phyloP scores from a whole-genome alignment of 805 yeast genomes.

The Wilhelminamyces savonicus region DNA sequence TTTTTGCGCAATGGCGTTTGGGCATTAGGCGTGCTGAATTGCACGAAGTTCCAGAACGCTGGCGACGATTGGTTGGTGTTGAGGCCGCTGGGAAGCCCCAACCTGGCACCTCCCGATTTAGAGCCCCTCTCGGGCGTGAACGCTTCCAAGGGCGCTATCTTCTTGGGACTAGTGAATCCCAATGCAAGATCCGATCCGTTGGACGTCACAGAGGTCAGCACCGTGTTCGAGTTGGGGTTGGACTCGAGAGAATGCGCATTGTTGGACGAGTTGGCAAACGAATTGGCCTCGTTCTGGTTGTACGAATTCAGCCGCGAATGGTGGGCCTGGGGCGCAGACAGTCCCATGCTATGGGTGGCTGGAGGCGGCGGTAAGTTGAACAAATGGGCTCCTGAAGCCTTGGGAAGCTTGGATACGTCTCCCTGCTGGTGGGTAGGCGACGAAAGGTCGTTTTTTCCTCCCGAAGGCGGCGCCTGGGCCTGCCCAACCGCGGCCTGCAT shows the following conservation, averaged over 20 bases:
- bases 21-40: slow-evolving; percentile 49
- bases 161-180: slow-evolving; percentile 37
- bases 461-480: slow-evolving; percentile 11
- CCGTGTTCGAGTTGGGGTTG: slow-evolving; percentile 4
- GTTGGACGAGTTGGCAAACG: slow-evolving; percentile 8
- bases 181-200: slow-evolving; percentile 28
- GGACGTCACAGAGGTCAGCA: slow-evolving; percentile 16
- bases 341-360: slow-evolving; percentile 7
- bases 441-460: slow-evolving; percentile 36
- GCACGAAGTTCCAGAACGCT: slow-evolving; percentile 90
- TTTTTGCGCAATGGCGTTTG: slow-evolving; percentile 36
- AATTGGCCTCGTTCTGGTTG: slow-evolving; percentile 2
- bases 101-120: slow-evolving; percentile 12
- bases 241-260: slow-evolving; percentile 10
- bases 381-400: slow-evolving; percentile 18
- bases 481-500: too few relatives aligned
- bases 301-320: slow-evolving; percentile 27
- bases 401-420: slow-evolving; percentile 21
- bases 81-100: slow-evolving; percentile 16
- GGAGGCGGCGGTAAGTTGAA: slow-evolving; percentile 31
- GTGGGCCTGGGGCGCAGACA: slow-evolving; percentile 13
- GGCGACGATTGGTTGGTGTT: slow-evolving; percentile 64
- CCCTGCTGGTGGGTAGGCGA: slow-evolving; percentile 24
- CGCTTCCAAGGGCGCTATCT: slow-evolving; percentile 35
- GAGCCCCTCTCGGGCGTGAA: slow-evolving; percentile 40